phyloP scores from a whole-genome alignment of 176 grass and related monocot species.

The Aegilops sharonensis region DNA sequence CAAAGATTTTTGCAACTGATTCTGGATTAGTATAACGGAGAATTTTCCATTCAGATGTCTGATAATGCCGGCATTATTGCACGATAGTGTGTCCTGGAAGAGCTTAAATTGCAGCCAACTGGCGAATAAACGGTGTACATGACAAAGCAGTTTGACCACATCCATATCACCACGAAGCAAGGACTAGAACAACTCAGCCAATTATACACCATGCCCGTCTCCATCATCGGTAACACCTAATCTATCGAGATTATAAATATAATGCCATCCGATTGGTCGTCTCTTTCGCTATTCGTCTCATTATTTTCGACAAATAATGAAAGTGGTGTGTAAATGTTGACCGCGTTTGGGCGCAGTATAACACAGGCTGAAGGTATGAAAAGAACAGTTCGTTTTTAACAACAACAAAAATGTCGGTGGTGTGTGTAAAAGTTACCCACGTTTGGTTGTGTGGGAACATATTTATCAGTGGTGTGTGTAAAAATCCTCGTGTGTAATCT shows the following conservation, averaged over 20 bases:
- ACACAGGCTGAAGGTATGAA: not conserved
- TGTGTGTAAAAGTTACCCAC: not conserved
- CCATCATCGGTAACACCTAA: conserved; percentile 2
- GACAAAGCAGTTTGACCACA: not conserved
- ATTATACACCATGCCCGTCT: not conserved
- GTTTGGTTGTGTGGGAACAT: conserved; percentile 3
- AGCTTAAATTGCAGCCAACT: not conserved
- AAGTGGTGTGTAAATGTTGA: not conserved
- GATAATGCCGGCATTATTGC: not conserved
- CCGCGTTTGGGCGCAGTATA: conserved; percentile 21
- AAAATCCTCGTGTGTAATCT: no score
- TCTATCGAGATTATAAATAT: not conserved
- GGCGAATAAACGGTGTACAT: not conserved
- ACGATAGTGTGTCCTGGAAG: not conserved
- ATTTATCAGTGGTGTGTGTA: no score
- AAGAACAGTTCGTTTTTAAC: not conserved
- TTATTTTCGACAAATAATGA: not conserved
- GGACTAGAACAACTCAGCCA: not conserved
- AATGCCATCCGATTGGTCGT: not conserved
- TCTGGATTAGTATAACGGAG: not conserved
- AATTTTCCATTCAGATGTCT: not conserved
- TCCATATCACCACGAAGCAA: conserved; percentile 17
- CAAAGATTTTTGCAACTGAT: not conserved
- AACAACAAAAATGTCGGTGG: not conserved
- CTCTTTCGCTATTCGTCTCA: not conserved